Conservation (phyloP, 2,329 filamentous ascomycete genomes). For the Diplodia intermedia region DNA sequence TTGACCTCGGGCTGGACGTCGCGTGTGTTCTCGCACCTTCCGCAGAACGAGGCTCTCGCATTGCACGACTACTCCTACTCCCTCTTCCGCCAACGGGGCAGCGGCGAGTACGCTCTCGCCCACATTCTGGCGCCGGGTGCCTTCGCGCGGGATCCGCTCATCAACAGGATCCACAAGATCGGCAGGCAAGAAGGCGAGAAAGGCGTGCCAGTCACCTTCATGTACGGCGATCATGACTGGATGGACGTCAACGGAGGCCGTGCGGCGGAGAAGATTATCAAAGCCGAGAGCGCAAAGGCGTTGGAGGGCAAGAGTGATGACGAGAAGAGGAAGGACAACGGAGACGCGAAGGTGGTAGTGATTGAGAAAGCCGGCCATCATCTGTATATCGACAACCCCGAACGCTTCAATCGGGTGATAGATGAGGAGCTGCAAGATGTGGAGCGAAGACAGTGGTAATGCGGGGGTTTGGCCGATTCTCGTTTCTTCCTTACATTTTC, state of each 20-base stretch:
- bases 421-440: constrained; percentile 71
- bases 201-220: constrained; percentile 76
- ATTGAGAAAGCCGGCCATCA: constrained; percentile 76
- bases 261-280: constrained; percentile 79
- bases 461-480: background rate
- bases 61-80: constrained; percentile 95
- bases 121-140: constrained; percentile 94
- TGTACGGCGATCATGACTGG: constrained; percentile 28
- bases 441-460: constrained; percentile 45
- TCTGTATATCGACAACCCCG: constrained; percentile 72
- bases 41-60: constrained; percentile 76
- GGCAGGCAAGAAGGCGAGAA: constrained; percentile 73
- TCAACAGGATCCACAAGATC: constrained; percentile 83
- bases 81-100: constrained; percentile 89
- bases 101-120: constrained; percentile 89
- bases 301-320: constrained; percentile 66
- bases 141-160: constrained; percentile 85
- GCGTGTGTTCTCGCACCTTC: constrained; percentile 90
- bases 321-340: constrained; percentile 75
- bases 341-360: constrained; percentile 80
- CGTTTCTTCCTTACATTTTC: no score
- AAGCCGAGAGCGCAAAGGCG: constrained; percentile 67
- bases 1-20: constrained; percentile 96
- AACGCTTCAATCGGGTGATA: constrained; percentile 73
- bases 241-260: constrained; percentile 68